These are phyloP conservation scores for Daldinia loculata DNA, from an alignment of 495 filamentous ascomycete species.

Conservation along the genomic window DNA sequence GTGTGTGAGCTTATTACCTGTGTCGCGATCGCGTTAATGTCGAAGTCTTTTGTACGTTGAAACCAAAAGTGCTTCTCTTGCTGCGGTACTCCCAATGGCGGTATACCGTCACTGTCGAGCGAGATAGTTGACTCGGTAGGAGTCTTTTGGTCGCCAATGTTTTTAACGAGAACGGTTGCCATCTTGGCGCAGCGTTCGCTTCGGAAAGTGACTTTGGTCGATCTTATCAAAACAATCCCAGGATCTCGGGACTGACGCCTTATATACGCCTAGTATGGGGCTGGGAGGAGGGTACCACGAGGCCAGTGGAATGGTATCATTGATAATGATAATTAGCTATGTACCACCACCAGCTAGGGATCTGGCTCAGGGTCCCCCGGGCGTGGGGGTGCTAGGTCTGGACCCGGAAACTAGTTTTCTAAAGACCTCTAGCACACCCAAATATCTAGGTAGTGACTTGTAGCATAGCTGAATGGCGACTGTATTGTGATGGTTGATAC, in stretches of 20 bases:
- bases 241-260: background rate
- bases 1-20: conserved; percentile 42
- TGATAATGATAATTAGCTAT: conserved; percentile 21
- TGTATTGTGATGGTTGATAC: background rate
- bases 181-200: conserved; percentile 10
- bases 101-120: conserved; percentile 33
- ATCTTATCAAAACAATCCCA: background rate
- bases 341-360: background rate
- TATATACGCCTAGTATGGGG: conserved; percentile 16
- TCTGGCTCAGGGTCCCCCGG: conserved; percentile 1
- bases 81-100: conserved; percentile 50
- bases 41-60: conserved; percentile 52
- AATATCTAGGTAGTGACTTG: background rate
- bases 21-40: conserved; percentile 66
- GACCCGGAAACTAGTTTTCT: background rate
- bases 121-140: conserved; percentile 31
- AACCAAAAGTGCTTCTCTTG: conserved; percentile 57
- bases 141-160: conserved; percentile 24
- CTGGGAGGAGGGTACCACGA: background rate
- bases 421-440: background rate
- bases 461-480: background rate
- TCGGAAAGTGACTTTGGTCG: background rate
- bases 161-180: conserved; percentile 27
- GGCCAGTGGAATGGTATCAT: conserved; percentile 33
- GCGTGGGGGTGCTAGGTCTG: conserved; percentile 23